Conservation (phyloP, 192 early-diverging fungal species). For the Gorgonomyces haynaldii region DNA sequence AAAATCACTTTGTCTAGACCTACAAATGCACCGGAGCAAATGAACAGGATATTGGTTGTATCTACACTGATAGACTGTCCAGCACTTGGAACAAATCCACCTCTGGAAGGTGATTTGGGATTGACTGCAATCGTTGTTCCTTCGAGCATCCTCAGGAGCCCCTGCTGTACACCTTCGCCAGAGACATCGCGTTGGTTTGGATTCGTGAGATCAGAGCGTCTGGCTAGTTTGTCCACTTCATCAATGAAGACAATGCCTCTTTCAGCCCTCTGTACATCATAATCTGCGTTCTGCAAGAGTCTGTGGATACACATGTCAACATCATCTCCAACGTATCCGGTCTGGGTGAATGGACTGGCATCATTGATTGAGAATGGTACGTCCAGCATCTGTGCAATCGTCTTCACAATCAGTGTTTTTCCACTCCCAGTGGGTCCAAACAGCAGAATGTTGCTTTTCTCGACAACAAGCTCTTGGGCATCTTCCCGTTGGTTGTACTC, state of each 20-base stretch:
- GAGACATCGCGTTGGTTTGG: slow-evolving; percentile 58
- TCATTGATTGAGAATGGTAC: slow-evolving; percentile 85
- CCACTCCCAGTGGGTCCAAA: slow-evolving; percentile 81
- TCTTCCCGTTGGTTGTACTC: slow-evolving; percentile 37
- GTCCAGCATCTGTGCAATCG: slow-evolving; percentile 68
- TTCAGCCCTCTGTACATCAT: slow-evolving; percentile 73
- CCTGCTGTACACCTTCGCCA: slow-evolving; percentile 87
- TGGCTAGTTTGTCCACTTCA: slow-evolving; percentile 85
- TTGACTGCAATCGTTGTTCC: slow-evolving; percentile 80
- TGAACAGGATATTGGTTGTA: slow-evolving; percentile 84
- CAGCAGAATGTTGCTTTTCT: slow-evolving; percentile 84
- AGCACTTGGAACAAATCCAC: neutral
- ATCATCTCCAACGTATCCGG: slow-evolving; percentile 87
- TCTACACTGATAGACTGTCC: slow-evolving; percentile 79
- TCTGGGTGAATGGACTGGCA: slow-evolving; percentile 83
- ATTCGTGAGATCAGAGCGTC: slow-evolving; percentile 56
- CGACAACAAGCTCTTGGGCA: slow-evolving; percentile 39
- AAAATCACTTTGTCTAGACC: slow-evolving; percentile 70
- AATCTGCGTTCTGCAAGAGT: slow-evolving; percentile 76
- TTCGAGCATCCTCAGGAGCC: slow-evolving; percentile 72
- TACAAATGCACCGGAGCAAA: slow-evolving; percentile 80
- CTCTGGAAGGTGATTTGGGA: slow-evolving; percentile 49
- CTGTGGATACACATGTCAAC: slow-evolving; percentile 77
- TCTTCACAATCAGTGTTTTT: slow-evolving; percentile 73
- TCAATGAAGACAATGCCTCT: slow-evolving; percentile 85